Conservation (phyloP, 2,329 filamentous ascomycete species). For the Ophiostoma sp. region DNA sequence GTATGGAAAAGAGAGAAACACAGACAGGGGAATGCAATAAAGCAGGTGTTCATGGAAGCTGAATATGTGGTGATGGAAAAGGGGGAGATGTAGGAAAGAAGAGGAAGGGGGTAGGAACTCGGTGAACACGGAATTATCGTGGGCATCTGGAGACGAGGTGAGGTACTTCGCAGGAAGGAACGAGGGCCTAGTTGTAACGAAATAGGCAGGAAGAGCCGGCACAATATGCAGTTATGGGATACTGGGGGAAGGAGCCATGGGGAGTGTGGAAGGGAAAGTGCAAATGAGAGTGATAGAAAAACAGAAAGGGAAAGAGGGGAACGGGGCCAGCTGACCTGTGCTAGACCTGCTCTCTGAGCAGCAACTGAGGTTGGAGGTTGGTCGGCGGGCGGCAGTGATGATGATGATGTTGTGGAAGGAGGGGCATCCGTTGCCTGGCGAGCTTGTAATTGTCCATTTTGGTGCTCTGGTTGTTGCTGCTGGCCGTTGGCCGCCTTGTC, state of each 20-base stretch:
- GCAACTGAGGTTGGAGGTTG: slow-evolving; percentile 5
- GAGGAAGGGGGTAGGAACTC: background rate
- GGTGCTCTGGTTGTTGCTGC: background rate
- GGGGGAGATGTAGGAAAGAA: background rate
- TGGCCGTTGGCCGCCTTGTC: background rate
- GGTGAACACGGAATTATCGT: background rate
- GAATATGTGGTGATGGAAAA: background rate
- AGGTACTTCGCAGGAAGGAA: background rate
- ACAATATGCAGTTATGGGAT: background rate
- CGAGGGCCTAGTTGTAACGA: background rate
- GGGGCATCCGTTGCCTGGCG: slow-evolving; percentile 4
- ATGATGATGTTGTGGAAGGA: background rate
- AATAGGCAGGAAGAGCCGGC: background rate
- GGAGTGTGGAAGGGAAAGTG: background rate
- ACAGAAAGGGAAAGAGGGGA: background rate
- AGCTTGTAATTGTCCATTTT: background rate
- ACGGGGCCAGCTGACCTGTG: slow-evolving; percentile 24
- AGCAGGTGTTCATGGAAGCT: background rate
- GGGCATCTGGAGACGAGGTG: background rate
- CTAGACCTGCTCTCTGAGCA: slow-evolving; percentile 22
- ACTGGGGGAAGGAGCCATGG: background rate
- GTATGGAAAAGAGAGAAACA: background rate
- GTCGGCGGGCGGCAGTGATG: slow-evolving; percentile 1
- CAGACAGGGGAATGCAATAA: background rate
- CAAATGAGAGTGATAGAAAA: background rate